Evolutionary conservation across 441 rosid species (phyloP).

Genomic region (Biscutella laevigata): DNA sequence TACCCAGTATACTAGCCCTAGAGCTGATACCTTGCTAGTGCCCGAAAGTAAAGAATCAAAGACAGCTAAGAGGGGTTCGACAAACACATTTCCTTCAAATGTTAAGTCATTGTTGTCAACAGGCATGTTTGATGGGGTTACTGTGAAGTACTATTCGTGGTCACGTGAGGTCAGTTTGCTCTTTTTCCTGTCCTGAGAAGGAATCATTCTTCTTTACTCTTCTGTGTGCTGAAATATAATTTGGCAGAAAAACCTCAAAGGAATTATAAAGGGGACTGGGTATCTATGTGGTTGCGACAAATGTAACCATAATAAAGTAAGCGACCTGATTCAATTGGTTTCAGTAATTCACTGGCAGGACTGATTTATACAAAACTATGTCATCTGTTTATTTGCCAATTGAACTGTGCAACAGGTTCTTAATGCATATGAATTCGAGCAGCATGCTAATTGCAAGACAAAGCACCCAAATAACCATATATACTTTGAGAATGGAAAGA

Average conservation of each 20-base stretch:
- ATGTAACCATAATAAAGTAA: conserved; percentile 53
- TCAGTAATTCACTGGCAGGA: conserved; percentile 4
- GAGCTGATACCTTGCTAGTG: conserved; percentile 29
- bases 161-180: conserved; percentile 51
- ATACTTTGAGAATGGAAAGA: conserved; percentile 68
- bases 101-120: conserved; percentile 52
- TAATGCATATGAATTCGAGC: conserved; percentile 71
- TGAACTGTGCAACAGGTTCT: conserved; percentile 36
- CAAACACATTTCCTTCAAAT: conserved; percentile 65
- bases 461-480: conserved; percentile 77
- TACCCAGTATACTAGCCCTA: conserved; percentile 22
- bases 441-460: conserved; percentile 73
- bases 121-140: conserved; percentile 57
- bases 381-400: conserved; percentile 3
- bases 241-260: conserved; percentile 43
- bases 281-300: conserved; percentile 58
- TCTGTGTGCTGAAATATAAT: conserved; percentile 20
- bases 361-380: background rate
- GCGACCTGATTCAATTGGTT: conserved; percentile 16
- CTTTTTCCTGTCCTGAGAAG: background rate
- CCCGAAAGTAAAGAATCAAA: conserved; percentile 37
- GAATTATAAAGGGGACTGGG: conserved; percentile 59
- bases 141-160: conserved; percentile 64
- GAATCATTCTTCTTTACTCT: conserved; percentile 12
- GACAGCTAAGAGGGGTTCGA: conserved; percentile 39